Evolutionary conservation across 2,329 filamentous ascomycete genomes (phyloP), one percentile per base, ranked within the genome.

Genomic region (Exophiala viscosa): DNA sequence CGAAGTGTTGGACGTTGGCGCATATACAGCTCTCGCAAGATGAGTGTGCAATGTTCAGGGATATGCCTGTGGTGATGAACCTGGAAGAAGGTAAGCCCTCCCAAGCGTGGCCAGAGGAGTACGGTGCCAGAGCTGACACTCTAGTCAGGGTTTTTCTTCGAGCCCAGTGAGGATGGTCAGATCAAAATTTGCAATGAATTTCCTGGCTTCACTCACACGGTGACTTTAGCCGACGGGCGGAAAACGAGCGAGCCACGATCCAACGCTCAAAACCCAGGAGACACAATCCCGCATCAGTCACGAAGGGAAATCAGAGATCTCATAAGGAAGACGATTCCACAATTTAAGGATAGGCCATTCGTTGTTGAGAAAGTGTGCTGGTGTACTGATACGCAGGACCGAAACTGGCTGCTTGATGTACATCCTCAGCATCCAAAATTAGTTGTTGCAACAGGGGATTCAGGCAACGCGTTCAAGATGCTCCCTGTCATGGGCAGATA

Each of bases 121-220:
- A 23, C 3, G 40, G 40, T n/a, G n/a, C 8, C 39, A 42, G 39
- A 42, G 18, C 46, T 48, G 38, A 48, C 46, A 14, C 18, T 13
- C 10, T 7, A 9, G n/a, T 17, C 6, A 48, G 45, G 45, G 8
- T 48, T 48, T 20, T 48, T 48, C 18, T 48, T 48, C 35, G 45
- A 48, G 32, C 45, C 45, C 36, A 48, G 45, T 31, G 38, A 23
- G 13, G 45, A 48, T 10, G 45, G 45, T 14, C 45, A 48, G 28
- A 48, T 48, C 45, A 48, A 48, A 33, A 41, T 48, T 10, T 48
- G 45, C 36, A 48, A 48, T 14, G 45, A 48, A 33, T 48, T 48
- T n/a, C 45, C 45, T n/a, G 45, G 45, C 20, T 48, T 48, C 45
- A 48, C 35, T 40, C 45, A 48, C 45, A 48, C 31, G 18, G 34